Evolutionary conservation across 2,329 filamentous ascomycete genomes (phyloP), one percentile per base, ranked within the genome.

Genomic region (Aspergillus hiratsukae): DNA sequence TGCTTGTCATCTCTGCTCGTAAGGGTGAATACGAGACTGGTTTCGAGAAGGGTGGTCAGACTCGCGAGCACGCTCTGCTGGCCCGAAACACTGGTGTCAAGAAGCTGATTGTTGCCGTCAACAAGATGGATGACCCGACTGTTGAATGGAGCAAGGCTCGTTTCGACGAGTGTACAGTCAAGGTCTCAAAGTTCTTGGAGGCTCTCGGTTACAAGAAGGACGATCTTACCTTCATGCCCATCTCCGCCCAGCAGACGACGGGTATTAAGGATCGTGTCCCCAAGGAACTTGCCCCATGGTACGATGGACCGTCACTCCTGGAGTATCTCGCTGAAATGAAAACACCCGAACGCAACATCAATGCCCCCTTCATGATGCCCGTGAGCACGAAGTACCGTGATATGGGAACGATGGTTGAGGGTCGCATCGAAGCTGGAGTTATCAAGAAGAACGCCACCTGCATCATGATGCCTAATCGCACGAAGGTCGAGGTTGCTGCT

Each of bases 11-110:
- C 69, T 95, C 90, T 52, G 91, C 94, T 45, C 88, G 94, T 70
- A 97, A 97, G 81, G 94, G 94, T 71, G 94, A 99, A 78, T 99
- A 97, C 75, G 94, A 99, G 78, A 97, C 94, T 35, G 94, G 94
- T 51, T 99, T 99, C 73, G 94, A 99, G 68, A 89, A 88, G 80
- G 94, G 94, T 61, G 93, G 94, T 40, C 94, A 99, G 76, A 99
- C 94, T 53, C 86, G 94, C 72, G 94, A 99, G 83, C 93, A 97
- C 76, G 94, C 95, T 55, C 91, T 99, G 81, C 83, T 99, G 71
- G 95, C 95, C 65, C 96, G 97, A 79, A 99, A 95, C 0, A 93
- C 96, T 73, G 94, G 94, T 76, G 94, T 99, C 58, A 96, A 96
- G 82, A 97, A 97, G 79, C 83, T 99, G 55, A 82, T 97, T 48